Base-by-base conservation (phyloP, 805 yeast genomes). In the Saccharomycopsis fermentans region DNA sequence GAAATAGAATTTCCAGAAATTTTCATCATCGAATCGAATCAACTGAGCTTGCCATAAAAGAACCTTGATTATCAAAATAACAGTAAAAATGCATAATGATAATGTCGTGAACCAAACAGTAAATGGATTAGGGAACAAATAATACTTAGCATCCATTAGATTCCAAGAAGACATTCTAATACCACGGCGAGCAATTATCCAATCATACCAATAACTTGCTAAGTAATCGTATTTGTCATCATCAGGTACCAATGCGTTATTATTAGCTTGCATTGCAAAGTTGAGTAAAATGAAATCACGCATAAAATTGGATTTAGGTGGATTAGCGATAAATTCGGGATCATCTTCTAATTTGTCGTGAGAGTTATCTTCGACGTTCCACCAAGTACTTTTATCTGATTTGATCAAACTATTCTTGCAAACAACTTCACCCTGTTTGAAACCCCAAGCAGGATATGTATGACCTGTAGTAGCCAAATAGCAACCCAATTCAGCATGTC, bases 241-340 rank as follows among this genome's bases (percentile, higher is more conserved):
- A 67, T 87, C 95, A 0, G 94, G 92, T 16, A 86, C 81, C 57
- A 87, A 76, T 9, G 94, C 95, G 68, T 86, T 87, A 72, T 87
- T 87, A 24, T 90, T 81, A 14, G 91, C 87, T 83, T 84, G 81
- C 90, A 87, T 88, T 19, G 90, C 90, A 65, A 79, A 81, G 68
- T 87, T 87, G 57, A 86, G 70, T 71, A 83, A 82, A 54, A 86
- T 69, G 65, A 87, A 87, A 69, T 87, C 94, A 60, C 81, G 75
- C 66, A 84, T 66, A 69, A 88, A 88, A 57, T 74, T 73, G 16
- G 82, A 73, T 63, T 72, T 74, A 37, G 83, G 84, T 37, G 78
- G 73, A 26, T 63, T 59, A 51, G 70, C 71, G 6, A 63, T 29
- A 52, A 73, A 67, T 57, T 71, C 70, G 5, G 21, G 59, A 4